phyloP scores from a whole-genome alignment of 441 rosid genomes.

The Syzygium malaccense region DNA sequence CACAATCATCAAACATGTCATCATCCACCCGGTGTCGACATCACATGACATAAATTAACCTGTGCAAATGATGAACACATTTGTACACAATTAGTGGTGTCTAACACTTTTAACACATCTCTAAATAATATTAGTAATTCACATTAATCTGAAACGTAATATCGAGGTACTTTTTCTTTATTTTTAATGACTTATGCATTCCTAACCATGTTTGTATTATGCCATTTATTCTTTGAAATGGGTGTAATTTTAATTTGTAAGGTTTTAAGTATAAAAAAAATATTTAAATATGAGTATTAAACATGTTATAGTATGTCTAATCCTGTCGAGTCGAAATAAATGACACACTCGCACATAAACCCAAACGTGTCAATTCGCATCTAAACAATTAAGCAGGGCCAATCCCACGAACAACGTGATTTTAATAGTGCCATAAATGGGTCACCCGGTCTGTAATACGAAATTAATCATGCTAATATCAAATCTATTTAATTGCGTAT shows the following conservation, averaged over 20 bases:
- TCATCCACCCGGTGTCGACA: neutral
- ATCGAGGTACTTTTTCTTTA: fast-evolving
- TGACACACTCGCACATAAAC: neutral
- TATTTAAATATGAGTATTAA: neutral
- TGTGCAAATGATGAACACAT: neutral
- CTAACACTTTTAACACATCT: neutral
- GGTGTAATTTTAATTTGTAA: neutral
- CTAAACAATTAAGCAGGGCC: neutral
- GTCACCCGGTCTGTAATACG: neutral
- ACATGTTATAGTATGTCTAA: neutral
- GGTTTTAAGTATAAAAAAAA: neutral
- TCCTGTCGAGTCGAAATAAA: neutral
- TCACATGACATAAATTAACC: neutral
- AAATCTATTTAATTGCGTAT: neutral
- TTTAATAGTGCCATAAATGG: neutral
- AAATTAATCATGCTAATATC: neutral
- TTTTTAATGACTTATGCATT: neutral
- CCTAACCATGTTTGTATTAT: neutral
- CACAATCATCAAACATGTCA: fast-evolving
- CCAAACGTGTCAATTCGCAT: neutral
- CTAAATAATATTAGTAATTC: neutral
- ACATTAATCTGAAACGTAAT: neutral
- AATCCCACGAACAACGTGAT: too few relatives aligned
- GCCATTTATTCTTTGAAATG: neutral
- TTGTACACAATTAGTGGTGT: neutral